Base-by-base conservation (phyloP, 768 basidiomycete genomes). In the Boletus edulis region DNA sequence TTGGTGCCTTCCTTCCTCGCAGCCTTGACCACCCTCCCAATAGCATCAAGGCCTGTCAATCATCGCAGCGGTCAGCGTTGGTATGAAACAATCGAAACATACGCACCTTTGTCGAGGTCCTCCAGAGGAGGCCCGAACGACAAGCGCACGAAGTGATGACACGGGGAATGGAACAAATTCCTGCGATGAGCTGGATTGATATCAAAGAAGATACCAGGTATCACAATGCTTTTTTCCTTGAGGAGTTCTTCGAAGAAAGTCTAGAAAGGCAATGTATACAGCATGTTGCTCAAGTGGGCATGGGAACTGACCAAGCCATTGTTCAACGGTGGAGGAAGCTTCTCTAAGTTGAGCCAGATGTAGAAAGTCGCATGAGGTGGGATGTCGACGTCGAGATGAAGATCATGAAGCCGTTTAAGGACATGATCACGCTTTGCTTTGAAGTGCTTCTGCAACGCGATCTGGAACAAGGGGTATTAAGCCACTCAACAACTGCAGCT, bases 191-290 rank as follows among this genome's bases (percentile, higher is more conserved):
- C 54, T 22, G 89, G 89, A 71, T 78, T 65, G 66, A 90, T 87
- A 62, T 91, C 89, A 60, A 93, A 93, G 77, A 93, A 94, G 61
- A 90, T 90, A 12, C 94, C 94, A 5, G 93, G 92, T 45, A 94
- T 91, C 51, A 92, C 89, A 59, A 94, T 94, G 11, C 91, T 89
- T 72, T 91, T 81, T 72, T 91, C 89, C 72, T 94, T 96, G 50
- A 96, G 78, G 42, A 94, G 76, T 71, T 94, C 94, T 66, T 96
- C 94, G 66, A 98, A 98, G 83, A 98, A 96, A 6, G 90, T 91
- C 82, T 86, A 47, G 29, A 55, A 49, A 20, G n/a, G 2, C 12
- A 49, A 55, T 40, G 18, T 22, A 50, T 41, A 56, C 42, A 49
- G 43, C 43, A 35, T 37, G 11, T 46, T 18, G 20, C 51, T 24